A percentile compares a stretch with the other conserved stretches of the same genome.
Conservation (phyloP, 495 filamentous ascomycete species). For the Opeltia flavorubescens region DNA sequence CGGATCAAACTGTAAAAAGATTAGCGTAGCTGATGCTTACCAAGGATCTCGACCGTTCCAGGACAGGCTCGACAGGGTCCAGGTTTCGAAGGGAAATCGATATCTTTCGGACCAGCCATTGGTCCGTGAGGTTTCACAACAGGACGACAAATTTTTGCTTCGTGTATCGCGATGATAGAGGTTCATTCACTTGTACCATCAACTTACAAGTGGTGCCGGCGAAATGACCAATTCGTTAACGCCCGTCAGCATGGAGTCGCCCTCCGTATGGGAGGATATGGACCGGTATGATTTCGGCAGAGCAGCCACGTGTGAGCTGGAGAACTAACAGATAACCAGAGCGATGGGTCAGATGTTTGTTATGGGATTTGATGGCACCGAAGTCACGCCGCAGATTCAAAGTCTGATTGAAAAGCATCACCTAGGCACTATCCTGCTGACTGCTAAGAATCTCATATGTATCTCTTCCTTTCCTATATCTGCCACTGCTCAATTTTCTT, state of each 20-base stretch:
- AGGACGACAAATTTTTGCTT: not conserved
- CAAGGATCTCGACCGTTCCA: constrained; percentile 1
- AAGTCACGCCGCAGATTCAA: constrained; percentile 72
- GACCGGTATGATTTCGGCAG: constrained; percentile 35
- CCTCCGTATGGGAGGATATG: constrained; percentile 54
- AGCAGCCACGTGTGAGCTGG: not conserved
- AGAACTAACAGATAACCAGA: constrained; percentile 24
- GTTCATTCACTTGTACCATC: not conserved
- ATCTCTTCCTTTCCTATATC: constrained; percentile 6
- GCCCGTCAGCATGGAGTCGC: constrained; percentile 8
- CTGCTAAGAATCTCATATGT: constrained; percentile 90
- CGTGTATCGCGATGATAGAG: not conserved
- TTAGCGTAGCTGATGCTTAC: no score
- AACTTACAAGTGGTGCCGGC: no score
- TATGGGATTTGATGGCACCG: constrained; percentile 89
- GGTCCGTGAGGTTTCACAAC: constrained; percentile 1
- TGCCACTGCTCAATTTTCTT: not conserved
- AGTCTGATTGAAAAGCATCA: constrained; percentile 75
- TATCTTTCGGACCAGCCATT: not conserved
- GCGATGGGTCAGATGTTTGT: constrained; percentile 83
- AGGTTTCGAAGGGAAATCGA: not conserved
- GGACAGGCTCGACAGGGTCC: not conserved
- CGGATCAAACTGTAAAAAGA: no score
- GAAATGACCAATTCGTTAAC: constrained; percentile 1
- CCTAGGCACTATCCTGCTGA: constrained; percentile 68